Percentiles rank a stretch among this genome's conserved stretches.
Evolutionary conservation across 1,284 basidiomycete genomes (phyloP).

Genomic region (Boletus semigastroideus): DNA sequence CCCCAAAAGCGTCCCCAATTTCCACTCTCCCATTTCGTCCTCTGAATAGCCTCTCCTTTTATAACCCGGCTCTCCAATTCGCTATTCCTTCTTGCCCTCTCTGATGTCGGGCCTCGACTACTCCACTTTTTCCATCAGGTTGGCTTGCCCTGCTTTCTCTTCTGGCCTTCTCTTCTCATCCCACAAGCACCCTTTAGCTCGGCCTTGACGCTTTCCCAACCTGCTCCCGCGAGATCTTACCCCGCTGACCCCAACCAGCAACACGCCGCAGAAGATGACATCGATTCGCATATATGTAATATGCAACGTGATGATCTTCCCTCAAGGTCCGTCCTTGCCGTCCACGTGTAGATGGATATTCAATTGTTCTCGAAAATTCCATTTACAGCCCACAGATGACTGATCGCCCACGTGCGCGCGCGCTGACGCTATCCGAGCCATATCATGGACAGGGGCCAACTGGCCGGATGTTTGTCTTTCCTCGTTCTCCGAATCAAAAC

Average conservation of each 20-base stretch:
- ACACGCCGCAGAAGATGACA: slow-evolving; percentile 34
- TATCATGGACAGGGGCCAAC: slow-evolving; percentile 26
- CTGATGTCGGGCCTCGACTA: slow-evolving; percentile 29
- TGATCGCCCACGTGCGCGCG: slow-evolving; percentile 26
- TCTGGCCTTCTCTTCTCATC: slow-evolving; percentile 1
- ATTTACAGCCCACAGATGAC: slow-evolving; percentile 21
- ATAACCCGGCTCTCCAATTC: slow-evolving; percentile 1
- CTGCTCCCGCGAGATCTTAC: slow-evolving; percentile 26
- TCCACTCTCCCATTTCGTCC: slow-evolving; percentile 14
- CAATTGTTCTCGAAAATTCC: slow-evolving; percentile 15
- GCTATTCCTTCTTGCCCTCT: neutral
- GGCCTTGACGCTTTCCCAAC: slow-evolving; percentile 30
- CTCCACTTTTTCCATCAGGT: slow-evolving; percentile 32
- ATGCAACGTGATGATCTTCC: slow-evolving; percentile 36
- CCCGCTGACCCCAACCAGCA: slow-evolving; percentile 28
- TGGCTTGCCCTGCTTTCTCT: slow-evolving; percentile 6
- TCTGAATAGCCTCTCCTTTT: slow-evolving; percentile 11
- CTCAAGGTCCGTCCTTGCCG: slow-evolving; percentile 33
- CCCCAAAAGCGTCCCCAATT: slow-evolving; percentile 23
- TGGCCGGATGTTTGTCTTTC: slow-evolving; percentile 7
- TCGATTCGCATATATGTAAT: slow-evolving; percentile 28
- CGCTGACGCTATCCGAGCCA: slow-evolving; percentile 15
- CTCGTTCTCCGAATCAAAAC: slow-evolving; percentile 8
- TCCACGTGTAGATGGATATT: slow-evolving; percentile 23
- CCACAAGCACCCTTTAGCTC: slow-evolving; percentile 12